These are phyloP conservation scores for Eucalyptus rudis DNA, from an alignment of 345 rosid genomes.

Conservation along the genomic window DNA sequence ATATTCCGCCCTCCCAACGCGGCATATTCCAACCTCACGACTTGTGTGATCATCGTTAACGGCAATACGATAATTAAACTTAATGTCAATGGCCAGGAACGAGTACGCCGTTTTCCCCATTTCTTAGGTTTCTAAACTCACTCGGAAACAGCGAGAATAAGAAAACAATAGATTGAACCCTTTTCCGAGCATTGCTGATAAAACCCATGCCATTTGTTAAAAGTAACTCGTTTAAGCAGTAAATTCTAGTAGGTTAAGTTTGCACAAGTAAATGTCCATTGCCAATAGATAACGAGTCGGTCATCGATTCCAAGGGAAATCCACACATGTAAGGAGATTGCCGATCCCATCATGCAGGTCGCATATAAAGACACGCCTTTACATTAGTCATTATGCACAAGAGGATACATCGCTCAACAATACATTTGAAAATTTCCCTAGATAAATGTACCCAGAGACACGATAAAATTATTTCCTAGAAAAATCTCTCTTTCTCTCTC, in stretches of 20 bases:
- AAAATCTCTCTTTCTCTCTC: not conserved
- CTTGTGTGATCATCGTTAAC: not conserved
- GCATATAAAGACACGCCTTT: not conserved
- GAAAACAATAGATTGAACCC: not conserved
- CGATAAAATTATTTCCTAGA: not conserved
- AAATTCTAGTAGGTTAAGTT: not conserved
- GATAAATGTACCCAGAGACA: not conserved
- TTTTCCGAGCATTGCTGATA: not conserved
- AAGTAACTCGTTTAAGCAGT: not conserved
- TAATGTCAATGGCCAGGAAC: not conserved
- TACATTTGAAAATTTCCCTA: not conserved
- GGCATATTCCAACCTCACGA: not conserved
- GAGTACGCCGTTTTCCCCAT: not conserved
- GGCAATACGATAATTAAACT: not conserved
- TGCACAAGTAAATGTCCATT: not conserved
- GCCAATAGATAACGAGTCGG: not conserved
- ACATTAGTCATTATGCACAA: not conserved
- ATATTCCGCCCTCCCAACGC: not conserved
- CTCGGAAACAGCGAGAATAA: not conserved
- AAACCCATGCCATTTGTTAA: not conserved
- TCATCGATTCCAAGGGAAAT: not conserved
- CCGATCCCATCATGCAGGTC: not conserved
- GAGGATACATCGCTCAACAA: not conserved
- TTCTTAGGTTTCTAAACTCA: not conserved
- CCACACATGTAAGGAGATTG: not conserved